Base-by-base conservation (phyloP, 139 green algal genomes). In the Picochlorum sp. region DNA sequence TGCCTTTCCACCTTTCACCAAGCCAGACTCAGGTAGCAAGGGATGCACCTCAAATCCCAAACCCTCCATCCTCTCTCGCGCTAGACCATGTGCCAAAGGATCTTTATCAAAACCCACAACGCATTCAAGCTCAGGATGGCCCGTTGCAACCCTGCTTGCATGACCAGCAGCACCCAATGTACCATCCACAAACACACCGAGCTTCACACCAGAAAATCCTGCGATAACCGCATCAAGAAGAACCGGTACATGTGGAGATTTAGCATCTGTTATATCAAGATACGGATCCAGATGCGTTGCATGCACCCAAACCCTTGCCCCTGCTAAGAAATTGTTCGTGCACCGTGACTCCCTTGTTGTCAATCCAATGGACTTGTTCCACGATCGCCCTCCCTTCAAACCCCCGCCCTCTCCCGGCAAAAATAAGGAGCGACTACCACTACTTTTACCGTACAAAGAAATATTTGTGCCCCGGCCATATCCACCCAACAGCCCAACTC, bases 111-210 rank as follows among this genome's bases (percentile, higher is more conserved):
- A 77, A 9, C 88, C 88, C 12, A 95, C 55, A 16, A 92, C 58
- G 0, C 45, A 59, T 13, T 64, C 7, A 57, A 94, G 40, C 67
- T 95, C 86, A 52, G 77, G 75, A 60, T 96, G 89, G 1, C 57
- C 51, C 2, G 54, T 7, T 12, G 87, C 30, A 22, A 97, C 53
- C 2, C 58, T 78, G 12, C 44, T 20, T 0, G 87, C 74, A 63
- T 97, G 90, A 1, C 90, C 90, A 6, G 72, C 90, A 16, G 87
- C 85, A 2, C 90, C 90, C 12, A 96, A 64, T 0, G 90, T 97
- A 55, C 86, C 83, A 58, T 97, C 90, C 7, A 96, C 65, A 55
- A 87, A 94, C 2, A 29, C 35, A 25, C 47, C n/a, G 20, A 75
- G 16, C 3, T 68, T 35, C 13, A 59, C 22, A 26, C 59, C 61